Evolutionary conservation across 768 basidiomycete genomes (phyloP), one percentile per base, ranked within the genome.

Genomic region (Hypsizygus marmoreus): DNA sequence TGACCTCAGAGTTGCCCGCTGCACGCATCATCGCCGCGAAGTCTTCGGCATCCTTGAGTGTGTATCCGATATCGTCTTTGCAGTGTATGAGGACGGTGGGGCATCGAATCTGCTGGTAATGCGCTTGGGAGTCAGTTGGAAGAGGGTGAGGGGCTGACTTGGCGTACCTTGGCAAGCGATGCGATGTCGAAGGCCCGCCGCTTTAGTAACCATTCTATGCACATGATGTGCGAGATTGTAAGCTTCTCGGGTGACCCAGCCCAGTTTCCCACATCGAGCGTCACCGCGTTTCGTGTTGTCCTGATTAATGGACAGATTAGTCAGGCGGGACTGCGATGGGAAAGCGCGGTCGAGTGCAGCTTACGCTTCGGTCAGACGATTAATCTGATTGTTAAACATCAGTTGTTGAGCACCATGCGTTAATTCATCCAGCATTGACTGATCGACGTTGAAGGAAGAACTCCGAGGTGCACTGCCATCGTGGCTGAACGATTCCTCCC

Each of bases 81-180:
- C 62, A 63, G 31, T 66, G 61, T 9, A 71, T 59, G 26, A 71
- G 49, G n/a, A 45, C 38, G 9, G 67, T 56, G 0, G 65, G 62
- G 16, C 63, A 64, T 24, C 24, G 31, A 31, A 67, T 58, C 63
- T 64, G 34, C 54, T 56, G 9, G 13, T 16, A 24, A 8, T n/a
- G 36, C 14, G 11, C 28, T n/a, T 22, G 6, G 17, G 28, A 16
- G 20, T 32, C 16, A 25, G n/a, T n/a, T 31, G 7, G 26, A n/a
- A 26, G 6, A 4, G n/a, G 42, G 41, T 12, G 23, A 40, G 30
- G 34, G 10, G 24, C 12, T 3, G 1, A 44, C 35, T 13, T 36
- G 28, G 9, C 35, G 40, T 49, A 65, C 65, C 51, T 56, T 58
- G 24, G 31, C 31, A 5, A 63, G 44, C 4, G 43, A 31, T 11